These are phyloP conservation scores for Hypoxylon lenormandii DNA, from an alignment of 495 filamentous ascomycete species.

Conservation along the genomic window DNA sequence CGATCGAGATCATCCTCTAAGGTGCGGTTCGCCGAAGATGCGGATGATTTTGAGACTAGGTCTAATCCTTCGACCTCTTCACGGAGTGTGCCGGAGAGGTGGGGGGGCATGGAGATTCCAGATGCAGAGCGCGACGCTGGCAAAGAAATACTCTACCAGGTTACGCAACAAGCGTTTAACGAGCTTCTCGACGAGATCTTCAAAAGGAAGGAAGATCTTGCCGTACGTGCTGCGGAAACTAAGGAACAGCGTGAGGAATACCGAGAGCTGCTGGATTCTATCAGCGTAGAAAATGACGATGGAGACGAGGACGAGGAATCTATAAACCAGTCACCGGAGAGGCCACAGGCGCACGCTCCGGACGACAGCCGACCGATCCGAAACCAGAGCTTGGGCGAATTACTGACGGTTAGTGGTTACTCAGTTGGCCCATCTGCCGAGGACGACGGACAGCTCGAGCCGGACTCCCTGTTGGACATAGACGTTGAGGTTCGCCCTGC, in stretches of 20 bases:
- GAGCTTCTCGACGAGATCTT: slow-evolving; percentile 90
- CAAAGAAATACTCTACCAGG: slow-evolving; percentile 88
- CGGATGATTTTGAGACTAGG: slow-evolving; percentile 75
- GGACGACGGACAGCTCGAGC: slow-evolving; percentile 38
- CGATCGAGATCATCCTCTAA: slow-evolving; percentile 87
- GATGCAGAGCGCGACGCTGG: slow-evolving; percentile 84
- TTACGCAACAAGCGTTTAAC: slow-evolving; percentile 89
- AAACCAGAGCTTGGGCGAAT: slow-evolving; percentile 61
- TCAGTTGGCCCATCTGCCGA: slow-evolving; percentile 48
- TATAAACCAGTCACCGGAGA: slow-evolving; percentile 27
- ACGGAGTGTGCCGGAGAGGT: slow-evolving; percentile 81
- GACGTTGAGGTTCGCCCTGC: neutral
- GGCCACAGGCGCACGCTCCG: slow-evolving; percentile 13
- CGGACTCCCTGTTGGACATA: neutral
- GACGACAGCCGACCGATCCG: slow-evolving; percentile 35
- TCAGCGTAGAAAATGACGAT: slow-evolving; percentile 61
- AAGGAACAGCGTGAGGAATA: slow-evolving; percentile 70
- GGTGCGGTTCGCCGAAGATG: slow-evolving; percentile 83
- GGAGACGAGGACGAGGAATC: slow-evolving; percentile 11
- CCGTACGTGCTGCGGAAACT: slow-evolving; percentile 74
- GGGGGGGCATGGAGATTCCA: slow-evolving; percentile 84
- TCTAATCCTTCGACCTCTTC: slow-evolving; percentile 86
- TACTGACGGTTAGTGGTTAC: slow-evolving; percentile 66
- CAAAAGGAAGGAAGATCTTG: slow-evolving; percentile 79
- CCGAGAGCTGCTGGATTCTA: slow-evolving; percentile 59